Evolutionary conservation across 2,329 filamentous ascomycete genomes (phyloP).

Genomic region (Beauveria bassiana): DNA sequence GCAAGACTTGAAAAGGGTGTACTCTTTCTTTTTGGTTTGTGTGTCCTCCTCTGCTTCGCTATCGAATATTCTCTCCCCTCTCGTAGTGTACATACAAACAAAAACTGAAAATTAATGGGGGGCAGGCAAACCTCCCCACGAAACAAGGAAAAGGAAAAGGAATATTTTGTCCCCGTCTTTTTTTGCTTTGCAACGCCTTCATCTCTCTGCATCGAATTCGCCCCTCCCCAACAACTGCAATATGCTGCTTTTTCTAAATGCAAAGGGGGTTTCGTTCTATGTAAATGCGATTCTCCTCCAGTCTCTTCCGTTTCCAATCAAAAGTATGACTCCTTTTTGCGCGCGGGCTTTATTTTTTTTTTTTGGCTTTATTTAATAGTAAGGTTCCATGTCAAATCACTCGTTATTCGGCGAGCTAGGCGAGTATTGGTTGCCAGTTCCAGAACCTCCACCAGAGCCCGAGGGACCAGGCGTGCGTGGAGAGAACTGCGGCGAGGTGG

Average conservation of each 20-base stretch:
- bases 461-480: conserved; percentile 32
- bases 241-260: conserved; percentile 7
- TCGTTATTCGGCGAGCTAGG: conserved; percentile 32
- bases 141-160: not conserved
- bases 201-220: not conserved
- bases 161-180: conserved; percentile 6
- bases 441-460: conserved; percentile 16
- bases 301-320: conserved; percentile 1
- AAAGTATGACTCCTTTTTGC: not conserved
- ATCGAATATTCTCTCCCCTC: not conserved
- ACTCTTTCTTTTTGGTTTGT: not conserved
- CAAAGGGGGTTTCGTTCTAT: conserved; percentile 9
- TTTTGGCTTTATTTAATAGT: not conserved
- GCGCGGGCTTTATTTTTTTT: not conserved
- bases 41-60: conserved; percentile 3
- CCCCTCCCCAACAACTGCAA: not conserved
- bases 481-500: conserved; percentile 44
- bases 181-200: conserved; percentile 6
- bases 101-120: conserved; percentile 8
- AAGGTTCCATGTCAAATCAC: conserved; percentile 13
- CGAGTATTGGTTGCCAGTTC: conserved; percentile 33
- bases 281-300: conserved; percentile 1
- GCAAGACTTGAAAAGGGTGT: too few species aligned
- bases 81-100: conserved; percentile 12
- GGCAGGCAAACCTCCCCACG: not conserved